Conservation (phyloP, 2,329 filamentous ascomycete species). For the Hymenoscyphus scutula region DNA sequence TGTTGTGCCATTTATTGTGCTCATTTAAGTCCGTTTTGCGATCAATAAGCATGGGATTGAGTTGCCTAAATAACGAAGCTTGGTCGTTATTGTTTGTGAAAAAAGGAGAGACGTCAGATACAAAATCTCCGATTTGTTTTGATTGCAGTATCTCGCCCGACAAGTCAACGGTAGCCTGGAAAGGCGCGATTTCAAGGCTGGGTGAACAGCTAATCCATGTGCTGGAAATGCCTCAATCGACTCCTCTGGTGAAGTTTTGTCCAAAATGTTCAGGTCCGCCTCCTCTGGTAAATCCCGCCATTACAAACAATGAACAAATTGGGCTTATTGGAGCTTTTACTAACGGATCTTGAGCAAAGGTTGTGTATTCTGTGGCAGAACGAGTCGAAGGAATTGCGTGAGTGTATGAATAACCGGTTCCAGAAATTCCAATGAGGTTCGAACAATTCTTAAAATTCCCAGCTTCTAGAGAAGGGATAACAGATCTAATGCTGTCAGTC, state of each 20-base stretch:
- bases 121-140: conserved; percentile 14
- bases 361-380: neutral
- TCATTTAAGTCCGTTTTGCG: too few species aligned
- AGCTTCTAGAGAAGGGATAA: neutral
- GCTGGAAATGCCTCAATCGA: neutral
- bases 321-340: too few species aligned
- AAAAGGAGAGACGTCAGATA: conserved; percentile 1
- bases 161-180: conserved; percentile 37
- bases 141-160: conserved; percentile 34
- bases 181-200: conserved; percentile 34
- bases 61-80: conserved; percentile 5
- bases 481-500: neutral
- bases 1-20: conserved; percentile 57
- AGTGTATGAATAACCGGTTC: neutral
- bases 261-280: neutral
- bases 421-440: neutral
- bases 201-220: conserved; percentile 40
- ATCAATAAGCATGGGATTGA: too few species aligned
- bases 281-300: neutral
- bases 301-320: neutral
- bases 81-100: conserved; percentile 11
- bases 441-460: neutral
- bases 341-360: neutral
- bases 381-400: neutral
- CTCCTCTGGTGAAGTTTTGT: neutral